phyloP scores from a whole-genome alignment of 441 rosid genomes.

The Jatropha podagrica region DNA sequence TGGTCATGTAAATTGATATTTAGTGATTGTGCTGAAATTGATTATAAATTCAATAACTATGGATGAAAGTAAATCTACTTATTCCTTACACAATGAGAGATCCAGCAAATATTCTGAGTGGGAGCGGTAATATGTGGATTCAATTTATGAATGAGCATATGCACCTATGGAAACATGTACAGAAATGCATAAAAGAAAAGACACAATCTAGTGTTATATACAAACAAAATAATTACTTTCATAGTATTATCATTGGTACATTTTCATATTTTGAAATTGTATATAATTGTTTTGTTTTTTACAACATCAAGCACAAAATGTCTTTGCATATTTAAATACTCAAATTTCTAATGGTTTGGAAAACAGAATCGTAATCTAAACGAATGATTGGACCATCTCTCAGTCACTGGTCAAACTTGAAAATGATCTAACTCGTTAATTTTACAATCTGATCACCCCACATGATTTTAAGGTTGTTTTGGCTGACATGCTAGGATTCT shows the following conservation, averaged over 20 bases:
- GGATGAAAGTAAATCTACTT: no score
- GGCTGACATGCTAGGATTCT: constrained; percentile 45
- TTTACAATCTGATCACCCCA: background rate
- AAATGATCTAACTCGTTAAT: background rate
- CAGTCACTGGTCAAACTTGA: background rate
- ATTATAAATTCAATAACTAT: background rate
- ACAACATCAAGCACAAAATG: background rate
- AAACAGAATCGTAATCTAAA: background rate
- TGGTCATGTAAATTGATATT: background rate
- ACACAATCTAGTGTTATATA: background rate
- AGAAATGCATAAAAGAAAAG: background rate
- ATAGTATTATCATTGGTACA: background rate
- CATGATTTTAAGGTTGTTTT: constrained; percentile 6
- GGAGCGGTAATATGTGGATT: background rate
- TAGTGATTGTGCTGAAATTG: background rate
- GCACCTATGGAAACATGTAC: background rate
- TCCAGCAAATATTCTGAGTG: background rate
- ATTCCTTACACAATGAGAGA: no score
- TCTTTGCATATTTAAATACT: background rate
- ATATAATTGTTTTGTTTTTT: background rate
- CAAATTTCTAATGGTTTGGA: background rate
- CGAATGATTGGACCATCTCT: background rate
- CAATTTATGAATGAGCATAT: background rate
- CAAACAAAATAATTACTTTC: background rate
- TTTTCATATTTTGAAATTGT: background rate